Evolutionary conservation across 495 filamentous ascomycete genomes (phyloP), one percentile per base, ranked within the genome.

Genomic region (Hypomontagnella monticulosa): DNA sequence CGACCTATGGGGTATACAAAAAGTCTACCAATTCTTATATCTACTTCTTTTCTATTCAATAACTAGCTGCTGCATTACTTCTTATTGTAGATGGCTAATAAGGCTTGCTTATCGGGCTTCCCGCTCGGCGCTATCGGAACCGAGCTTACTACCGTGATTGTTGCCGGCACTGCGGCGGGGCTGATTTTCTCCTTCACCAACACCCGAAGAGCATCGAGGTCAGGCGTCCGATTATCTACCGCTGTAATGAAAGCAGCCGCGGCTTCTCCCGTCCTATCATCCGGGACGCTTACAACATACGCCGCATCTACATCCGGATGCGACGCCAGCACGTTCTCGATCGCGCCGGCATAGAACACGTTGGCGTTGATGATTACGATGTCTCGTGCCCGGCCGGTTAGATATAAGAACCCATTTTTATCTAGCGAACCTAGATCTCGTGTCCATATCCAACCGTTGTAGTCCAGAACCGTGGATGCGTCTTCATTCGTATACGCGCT

Each of bases 261-360:
- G 18, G 55, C 55, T 15, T 58, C 55, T 12, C 55, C 55, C 30
- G 33, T 58, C 8, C 48, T 80, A 3, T 48, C 33, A 19, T 48
- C 34, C 6, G 55, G 55, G 4, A 58, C 44, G 42, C 55, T 48
- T 7, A 58, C 43, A 12, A 58, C 55, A 11, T 47, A 58, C 32
- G 55, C 55, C 14, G 55, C 42, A 33, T 58, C 55, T 19, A 58
- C 55, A n/a, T 48, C 55, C 14, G 55, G 55, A 27, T 58, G 55
- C 18, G 42, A 47, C 15, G 34, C 34, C 5, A 58, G 55, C 19
- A 33, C 43, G 7, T 58, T n/a, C n/a, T 58, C 55, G 18, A 58
- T 58, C 12, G 41, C 43, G 14, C 55, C 34, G 6, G 18, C 32
- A 16, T 58, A 48, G 34, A 40, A 58, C 36, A 55, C 51, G 7